Evolutionary conservation across 192 early-diverging fungal genomes (phyloP).

Genomic region (Pilobolus umbonatus): DNA sequence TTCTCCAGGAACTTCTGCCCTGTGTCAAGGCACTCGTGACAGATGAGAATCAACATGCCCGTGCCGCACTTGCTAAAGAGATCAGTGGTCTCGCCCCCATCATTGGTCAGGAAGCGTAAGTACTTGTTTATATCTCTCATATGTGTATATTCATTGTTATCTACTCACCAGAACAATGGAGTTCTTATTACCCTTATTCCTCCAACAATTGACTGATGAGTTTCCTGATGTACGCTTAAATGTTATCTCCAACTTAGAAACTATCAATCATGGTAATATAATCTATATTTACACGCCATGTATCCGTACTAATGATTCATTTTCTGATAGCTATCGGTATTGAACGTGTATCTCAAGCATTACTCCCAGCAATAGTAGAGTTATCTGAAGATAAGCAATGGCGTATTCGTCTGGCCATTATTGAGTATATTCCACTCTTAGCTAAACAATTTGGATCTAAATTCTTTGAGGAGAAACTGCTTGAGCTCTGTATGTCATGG

Average conservation of each 20-base stretch:
- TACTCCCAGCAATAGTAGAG: conserved; percentile 97
- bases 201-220: conserved; percentile 96
- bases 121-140: conserved; percentile 5
- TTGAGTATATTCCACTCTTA: conserved; percentile 97
- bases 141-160: background rate
- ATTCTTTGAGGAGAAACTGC: conserved; percentile 97
- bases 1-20: conserved; percentile 77
- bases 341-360: conserved; percentile 92
- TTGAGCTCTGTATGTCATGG: conserved; percentile 97
- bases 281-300: background rate
- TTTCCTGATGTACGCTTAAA: conserved; percentile 96
- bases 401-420: conserved; percentile 98
- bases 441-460: conserved; percentile 92
- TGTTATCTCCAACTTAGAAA: conserved; percentile 97
- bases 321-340: conserved; percentile 81
- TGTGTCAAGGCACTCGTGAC: conserved; percentile 91
- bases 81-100: conserved; percentile 94
- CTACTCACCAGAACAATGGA: conserved; percentile 73
- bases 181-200: conserved; percentile 89
- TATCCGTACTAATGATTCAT: background rate
- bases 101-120: conserved; percentile 86
- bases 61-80: conserved; percentile 91
- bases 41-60: conserved; percentile 96
- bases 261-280: conserved; percentile 77
- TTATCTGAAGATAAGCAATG: conserved; percentile 99